Evolutionary conservation across 2,329 filamentous ascomycete genomes (phyloP).

Genomic region (Fusarium penzigii): DNA sequence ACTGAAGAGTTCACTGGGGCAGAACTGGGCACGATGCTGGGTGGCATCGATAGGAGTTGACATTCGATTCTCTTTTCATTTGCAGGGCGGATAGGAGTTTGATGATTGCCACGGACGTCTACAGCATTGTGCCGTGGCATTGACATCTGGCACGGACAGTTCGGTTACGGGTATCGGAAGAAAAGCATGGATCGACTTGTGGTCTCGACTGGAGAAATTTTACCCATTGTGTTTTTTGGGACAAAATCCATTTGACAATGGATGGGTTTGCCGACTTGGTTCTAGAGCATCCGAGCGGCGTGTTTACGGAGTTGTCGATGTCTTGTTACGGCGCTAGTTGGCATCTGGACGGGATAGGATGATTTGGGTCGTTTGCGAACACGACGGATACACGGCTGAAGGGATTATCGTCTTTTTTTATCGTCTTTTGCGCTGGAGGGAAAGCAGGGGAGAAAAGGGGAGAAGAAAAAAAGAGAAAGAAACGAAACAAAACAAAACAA

Average conservation of each 20-base stretch:
- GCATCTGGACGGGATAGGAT: not conserved
- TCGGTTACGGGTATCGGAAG: not conserved
- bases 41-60: conserved; percentile 32
- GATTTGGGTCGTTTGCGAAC: not conserved
- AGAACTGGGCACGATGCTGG: not conserved
- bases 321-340: not conserved
- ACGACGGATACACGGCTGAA: not conserved
- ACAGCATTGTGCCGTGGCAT: not conserved
- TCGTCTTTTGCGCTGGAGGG: conserved; percentile 22
- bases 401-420: conserved; percentile 1
- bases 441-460: conserved; percentile 22
- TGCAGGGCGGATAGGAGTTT: not conserved
- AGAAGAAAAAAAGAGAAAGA: conserved; percentile 17
- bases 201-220: not conserved
- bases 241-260: not conserved
- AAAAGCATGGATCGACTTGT: not conserved
- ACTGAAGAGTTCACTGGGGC: not conserved
- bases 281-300: not conserved
- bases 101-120: not conserved
- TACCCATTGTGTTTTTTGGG: conserved; percentile 7
- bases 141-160: not conserved
- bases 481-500: conserved; percentile 6
- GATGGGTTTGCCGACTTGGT: not conserved
- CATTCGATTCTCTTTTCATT: conserved; percentile 17
- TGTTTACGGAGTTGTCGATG: not conserved